Conservation (phyloP, 495 filamentous ascomycete species). For the Lophiostoma macrostomum region DNA sequence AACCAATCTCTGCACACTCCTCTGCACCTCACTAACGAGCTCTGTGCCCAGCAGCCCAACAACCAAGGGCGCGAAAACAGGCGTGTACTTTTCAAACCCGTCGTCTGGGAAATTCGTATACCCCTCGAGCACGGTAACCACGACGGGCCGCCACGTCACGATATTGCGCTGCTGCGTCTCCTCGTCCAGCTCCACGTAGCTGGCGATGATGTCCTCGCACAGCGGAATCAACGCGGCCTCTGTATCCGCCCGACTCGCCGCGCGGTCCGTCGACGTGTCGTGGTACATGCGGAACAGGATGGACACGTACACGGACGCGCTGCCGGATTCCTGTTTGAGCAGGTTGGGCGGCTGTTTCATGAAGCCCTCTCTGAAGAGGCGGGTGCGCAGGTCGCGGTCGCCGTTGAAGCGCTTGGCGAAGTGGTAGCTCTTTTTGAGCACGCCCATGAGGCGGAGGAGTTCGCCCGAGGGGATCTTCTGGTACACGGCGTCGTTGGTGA, state of each 20-base stretch:
- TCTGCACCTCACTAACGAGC: slow-evolving; percentile 70
- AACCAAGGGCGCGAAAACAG: slow-evolving; percentile 78
- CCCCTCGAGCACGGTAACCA: slow-evolving; percentile 95
- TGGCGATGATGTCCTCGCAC: slow-evolving; percentile 85
- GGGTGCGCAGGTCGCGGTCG: slow-evolving; percentile 91
- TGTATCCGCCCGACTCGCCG: slow-evolving; percentile 70
- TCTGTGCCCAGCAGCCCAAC: slow-evolving; percentile 84
- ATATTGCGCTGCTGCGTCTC: slow-evolving; percentile 95
- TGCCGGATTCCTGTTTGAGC: slow-evolving; percentile 94
- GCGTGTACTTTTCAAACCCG: slow-evolving; percentile 75
- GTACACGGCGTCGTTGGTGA: slow-evolving; percentile 96
- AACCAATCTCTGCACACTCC: slow-evolving; percentile 71
- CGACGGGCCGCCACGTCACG: slow-evolving; percentile 91
- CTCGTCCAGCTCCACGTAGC: slow-evolving; percentile 80
- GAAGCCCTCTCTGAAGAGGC: slow-evolving; percentile 94
- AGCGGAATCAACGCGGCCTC: slow-evolving; percentile 91
- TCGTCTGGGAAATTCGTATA: slow-evolving; percentile 83
- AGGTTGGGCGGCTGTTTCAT: slow-evolving; percentile 99
- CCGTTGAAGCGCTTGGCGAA: slow-evolving; percentile 97
- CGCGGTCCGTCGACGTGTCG: slow-evolving; percentile 78
- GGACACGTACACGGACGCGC: slow-evolving; percentile 86
- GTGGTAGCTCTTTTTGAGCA: slow-evolving; percentile 89
- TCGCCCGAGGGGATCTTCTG: slow-evolving; percentile 83
- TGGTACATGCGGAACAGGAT: slow-evolving; percentile 97
- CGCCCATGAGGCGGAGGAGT: slow-evolving; percentile 84